These are phyloP conservation scores for Volvariella volvacea DNA, from an alignment of 1,284 basidiomycete genomes.

Conservation along the genomic window DNA sequence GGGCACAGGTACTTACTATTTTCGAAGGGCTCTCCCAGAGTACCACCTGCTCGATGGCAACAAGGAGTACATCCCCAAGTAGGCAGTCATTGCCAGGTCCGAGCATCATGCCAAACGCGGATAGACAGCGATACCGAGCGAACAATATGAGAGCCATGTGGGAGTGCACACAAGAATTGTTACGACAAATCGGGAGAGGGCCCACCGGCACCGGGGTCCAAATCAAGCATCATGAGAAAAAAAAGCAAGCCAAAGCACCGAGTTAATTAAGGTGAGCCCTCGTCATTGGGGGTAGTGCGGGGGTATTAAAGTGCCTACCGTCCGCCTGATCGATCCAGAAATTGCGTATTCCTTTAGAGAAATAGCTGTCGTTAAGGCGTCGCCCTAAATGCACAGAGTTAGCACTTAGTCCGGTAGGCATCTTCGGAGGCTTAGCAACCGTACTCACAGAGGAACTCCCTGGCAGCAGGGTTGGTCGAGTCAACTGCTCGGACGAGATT, in stretches of 20 bases:
- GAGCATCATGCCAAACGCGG: no score
- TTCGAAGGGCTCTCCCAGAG: conserved; percentile 30
- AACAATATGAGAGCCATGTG: no score
- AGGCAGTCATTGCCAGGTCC: not conserved
- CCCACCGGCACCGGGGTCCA: no score
- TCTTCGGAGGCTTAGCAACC: not conserved
- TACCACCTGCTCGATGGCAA: conserved; percentile 20
- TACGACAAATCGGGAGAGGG: no score
- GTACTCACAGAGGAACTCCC: conserved; percentile 24
- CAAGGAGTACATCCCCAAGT: not conserved
- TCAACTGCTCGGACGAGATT: conserved; percentile 16
- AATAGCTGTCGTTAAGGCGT: conserved; percentile 33
- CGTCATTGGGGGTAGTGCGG: no score
- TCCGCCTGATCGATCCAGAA: conserved; percentile 39
- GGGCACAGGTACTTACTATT: conserved; percentile 23
- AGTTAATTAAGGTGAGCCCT: no score
- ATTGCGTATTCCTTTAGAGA: conserved; percentile 34
- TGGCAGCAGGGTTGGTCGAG: conserved; percentile 24
- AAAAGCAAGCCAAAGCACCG: no score
- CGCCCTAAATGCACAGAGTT: conserved; percentile 21
- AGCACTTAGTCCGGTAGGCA: not conserved
- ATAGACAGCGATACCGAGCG: no score
- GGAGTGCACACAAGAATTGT: no score
- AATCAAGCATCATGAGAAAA: no score
- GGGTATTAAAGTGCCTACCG: conserved; percentile 14